Evolutionary conservation across 208 protist genomes (phyloP).

Genomic region (Leishmania tropica): DNA sequence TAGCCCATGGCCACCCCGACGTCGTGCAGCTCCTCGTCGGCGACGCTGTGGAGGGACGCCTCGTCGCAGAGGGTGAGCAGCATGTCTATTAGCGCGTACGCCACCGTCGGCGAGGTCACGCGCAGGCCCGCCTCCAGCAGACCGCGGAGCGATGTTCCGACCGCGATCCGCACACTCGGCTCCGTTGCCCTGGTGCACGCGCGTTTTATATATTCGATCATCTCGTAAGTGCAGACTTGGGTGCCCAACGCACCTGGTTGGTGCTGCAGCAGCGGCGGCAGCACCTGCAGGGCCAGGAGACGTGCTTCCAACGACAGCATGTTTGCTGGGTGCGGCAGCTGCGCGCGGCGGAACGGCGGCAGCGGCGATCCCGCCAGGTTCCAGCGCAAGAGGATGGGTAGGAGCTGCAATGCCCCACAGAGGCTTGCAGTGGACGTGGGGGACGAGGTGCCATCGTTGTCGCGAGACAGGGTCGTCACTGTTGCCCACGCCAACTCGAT

Average conservation of each 20-base stretch:
- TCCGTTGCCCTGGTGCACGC: slow-evolving; percentile 25
- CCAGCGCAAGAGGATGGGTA: slow-evolving; percentile 54
- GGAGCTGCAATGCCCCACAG: slow-evolving; percentile 43
- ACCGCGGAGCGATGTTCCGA: slow-evolving; percentile 31
- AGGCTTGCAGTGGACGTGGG: slow-evolving; percentile 31
- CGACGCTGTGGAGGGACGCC: slow-evolving; percentile 18
- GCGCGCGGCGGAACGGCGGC: slow-evolving; percentile 29
- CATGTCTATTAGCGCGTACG: slow-evolving; percentile 31
- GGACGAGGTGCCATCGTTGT: slow-evolving; percentile 24
- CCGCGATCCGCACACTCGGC: slow-evolving; percentile 36
- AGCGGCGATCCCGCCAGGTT: slow-evolving; percentile 30
- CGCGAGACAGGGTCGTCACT: slow-evolving; percentile 15
- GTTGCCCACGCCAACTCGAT: slow-evolving; percentile 26
- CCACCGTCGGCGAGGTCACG: slow-evolving; percentile 23
- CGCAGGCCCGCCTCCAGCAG: slow-evolving; percentile 39
- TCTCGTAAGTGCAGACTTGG: slow-evolving; percentile 23
- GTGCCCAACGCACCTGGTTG: slow-evolving; percentile 8
- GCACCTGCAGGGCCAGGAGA: slow-evolving; percentile 38
- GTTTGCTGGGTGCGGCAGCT: slow-evolving; percentile 64
- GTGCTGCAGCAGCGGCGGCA: slow-evolving; percentile 40
- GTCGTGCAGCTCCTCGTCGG: slow-evolving; percentile 35
- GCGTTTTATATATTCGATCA: slow-evolving; percentile 45
- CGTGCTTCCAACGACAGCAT: slow-evolving; percentile 42
- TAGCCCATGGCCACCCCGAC: slow-evolving; percentile 48
- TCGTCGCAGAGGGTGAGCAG: slow-evolving; percentile 32